Conservation (phyloP, 2,329 filamentous ascomycete genomes). For the Trichoderma guizhouense region DNA sequence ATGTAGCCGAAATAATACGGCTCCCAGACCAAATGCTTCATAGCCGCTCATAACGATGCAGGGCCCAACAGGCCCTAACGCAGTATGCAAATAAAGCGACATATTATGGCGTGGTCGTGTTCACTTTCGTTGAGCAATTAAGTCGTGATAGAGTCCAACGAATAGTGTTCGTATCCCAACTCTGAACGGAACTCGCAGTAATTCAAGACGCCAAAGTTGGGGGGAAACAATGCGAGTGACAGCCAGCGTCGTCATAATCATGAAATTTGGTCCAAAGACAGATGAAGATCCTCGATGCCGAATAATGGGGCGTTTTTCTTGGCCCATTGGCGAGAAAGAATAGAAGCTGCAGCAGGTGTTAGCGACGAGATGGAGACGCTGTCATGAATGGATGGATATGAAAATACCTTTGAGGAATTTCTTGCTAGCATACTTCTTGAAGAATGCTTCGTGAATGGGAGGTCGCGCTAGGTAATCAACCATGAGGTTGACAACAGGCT, state of each 20-base stretch:
- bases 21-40: constrained; percentile 21
- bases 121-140: constrained; percentile 33
- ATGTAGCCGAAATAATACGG: constrained; percentile 19
- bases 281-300: constrained; percentile 49
- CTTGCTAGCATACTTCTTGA: constrained; percentile 99
- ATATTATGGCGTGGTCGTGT: constrained; percentile 29
- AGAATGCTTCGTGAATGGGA: constrained; percentile 93
- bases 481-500: constrained; percentile 90
- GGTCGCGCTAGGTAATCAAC: constrained; percentile 92
- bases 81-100: constrained; percentile 13
- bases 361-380: background rate
- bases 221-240: constrained; percentile 1
- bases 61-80: constrained; percentile 18
- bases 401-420: constrained; percentile 93
- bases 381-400: background rate
- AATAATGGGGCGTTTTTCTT: constrained; percentile 69
- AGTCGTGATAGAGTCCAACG: constrained; percentile 31
- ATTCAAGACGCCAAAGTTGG: background rate
- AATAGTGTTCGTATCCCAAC: constrained; percentile 28
- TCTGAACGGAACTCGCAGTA: constrained; percentile 21
- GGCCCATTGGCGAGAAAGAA: constrained; percentile 88
- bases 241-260: constrained; percentile 25
- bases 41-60: constrained; percentile 26
- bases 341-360: constrained; percentile 61
- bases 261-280: constrained; percentile 49